Percentiles rank a stretch among this genome's conserved stretches.
These are phyloP conservation scores for Sisymbrium irio DNA, from an alignment of 345 rosid genomes.

Conservation along the genomic window DNA sequence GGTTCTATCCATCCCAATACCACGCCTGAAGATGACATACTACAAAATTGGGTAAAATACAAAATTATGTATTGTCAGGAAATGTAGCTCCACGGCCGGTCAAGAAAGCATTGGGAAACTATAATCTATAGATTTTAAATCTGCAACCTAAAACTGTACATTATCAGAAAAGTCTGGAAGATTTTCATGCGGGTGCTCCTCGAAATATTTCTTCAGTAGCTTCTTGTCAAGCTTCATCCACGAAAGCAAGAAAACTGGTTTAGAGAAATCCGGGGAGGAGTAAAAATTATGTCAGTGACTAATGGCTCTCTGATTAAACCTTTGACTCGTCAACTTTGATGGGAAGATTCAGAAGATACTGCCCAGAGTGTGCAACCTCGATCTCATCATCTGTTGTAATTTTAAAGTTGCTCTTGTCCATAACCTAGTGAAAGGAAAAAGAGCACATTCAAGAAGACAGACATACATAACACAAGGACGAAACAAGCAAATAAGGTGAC, in stretches of 20 bases:
- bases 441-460: background rate
- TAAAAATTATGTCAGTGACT: background rate
- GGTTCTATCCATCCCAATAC: slow-evolving; percentile 81
- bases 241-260: slow-evolving; percentile 18
- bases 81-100: background rate
- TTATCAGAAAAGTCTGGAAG: slow-evolving; percentile 84
- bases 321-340: slow-evolving; percentile 84
- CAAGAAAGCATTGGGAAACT: background rate
- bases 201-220: slow-evolving; percentile 69
- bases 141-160: slow-evolving; percentile 42
- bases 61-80: background rate
- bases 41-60: slow-evolving; percentile 15
- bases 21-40: slow-evolving; percentile 93
- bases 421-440: slow-evolving; percentile 44
- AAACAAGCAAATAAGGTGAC: background rate
- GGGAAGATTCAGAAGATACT: slow-evolving; percentile 91
- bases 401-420: slow-evolving; percentile 97
- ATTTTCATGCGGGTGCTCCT: slow-evolving; percentile 59
- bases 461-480: background rate
- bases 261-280: background rate
- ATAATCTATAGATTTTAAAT: background rate
- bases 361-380: slow-evolving; percentile 83
- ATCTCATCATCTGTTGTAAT: slow-evolving; percentile 76
- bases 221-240: slow-evolving; percentile 76
- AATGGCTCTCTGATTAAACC: slow-evolving; percentile 41